Percentiles rank a stretch among this genome's conserved stretches.
These are phyloP conservation scores for Pseudogymnoascus sp. DNA, from an alignment of 2,329 filamentous ascomycete genomes.

Conservation along the genomic window DNA sequence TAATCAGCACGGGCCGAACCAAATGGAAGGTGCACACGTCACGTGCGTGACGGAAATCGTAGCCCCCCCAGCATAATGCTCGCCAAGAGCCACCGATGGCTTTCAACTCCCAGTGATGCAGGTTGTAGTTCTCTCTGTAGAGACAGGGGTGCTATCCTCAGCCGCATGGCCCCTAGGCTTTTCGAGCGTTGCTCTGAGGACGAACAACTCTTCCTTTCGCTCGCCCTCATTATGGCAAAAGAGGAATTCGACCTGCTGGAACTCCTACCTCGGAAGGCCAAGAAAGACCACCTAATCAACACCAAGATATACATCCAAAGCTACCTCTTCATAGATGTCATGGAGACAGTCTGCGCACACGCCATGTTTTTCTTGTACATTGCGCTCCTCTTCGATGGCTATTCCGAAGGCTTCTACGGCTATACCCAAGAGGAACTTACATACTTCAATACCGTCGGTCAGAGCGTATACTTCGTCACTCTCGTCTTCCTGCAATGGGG, in stretches of 20 bases:
- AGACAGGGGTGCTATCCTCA: no score
- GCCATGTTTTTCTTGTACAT: slow-evolving; percentile 49
- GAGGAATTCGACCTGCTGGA: slow-evolving; percentile 46
- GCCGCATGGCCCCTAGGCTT: no score
- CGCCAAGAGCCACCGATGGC: no score
- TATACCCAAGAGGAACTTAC: slow-evolving; percentile 39
- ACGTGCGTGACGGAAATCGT: no score
- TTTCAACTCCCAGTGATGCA: no score
- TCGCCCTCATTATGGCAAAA: slow-evolving; percentile 48
- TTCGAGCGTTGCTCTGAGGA: no score
- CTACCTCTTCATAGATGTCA: slow-evolving; percentile 45
- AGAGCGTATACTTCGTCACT: slow-evolving; percentile 48
- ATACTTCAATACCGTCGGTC: slow-evolving; percentile 42
- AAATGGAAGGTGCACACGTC: no score
- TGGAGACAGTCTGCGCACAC: slow-evolving; percentile 44
- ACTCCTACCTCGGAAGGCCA: slow-evolving; percentile 41
- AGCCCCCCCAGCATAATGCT: no score
- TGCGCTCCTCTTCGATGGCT: slow-evolving; percentile 42
- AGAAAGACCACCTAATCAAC: slow-evolving; percentile 45
- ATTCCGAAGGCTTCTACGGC: slow-evolving; percentile 42
- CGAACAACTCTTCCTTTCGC: slow-evolving; percentile 43
- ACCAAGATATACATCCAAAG: slow-evolving; percentile 44
- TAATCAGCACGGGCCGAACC: no score
- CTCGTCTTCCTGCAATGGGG: slow-evolving; percentile 48
- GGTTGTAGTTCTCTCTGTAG: no score